Evolutionary conservation across 495 filamentous ascomycete species (phyloP).

Genomic region (Penicillium arizonense): DNA sequence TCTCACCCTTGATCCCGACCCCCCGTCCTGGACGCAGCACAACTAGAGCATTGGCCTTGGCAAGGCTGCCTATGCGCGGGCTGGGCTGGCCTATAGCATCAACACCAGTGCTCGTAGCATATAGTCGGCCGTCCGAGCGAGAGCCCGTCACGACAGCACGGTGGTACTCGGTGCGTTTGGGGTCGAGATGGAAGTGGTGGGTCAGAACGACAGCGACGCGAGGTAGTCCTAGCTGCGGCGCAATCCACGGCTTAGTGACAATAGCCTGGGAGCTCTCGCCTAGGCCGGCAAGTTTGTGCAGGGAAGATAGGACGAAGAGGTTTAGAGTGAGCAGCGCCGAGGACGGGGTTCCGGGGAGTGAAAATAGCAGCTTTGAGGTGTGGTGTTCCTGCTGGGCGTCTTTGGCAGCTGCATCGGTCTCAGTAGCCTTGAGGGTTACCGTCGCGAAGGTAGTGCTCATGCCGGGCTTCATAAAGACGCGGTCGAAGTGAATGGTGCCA

Average conservation of each 20-base stretch:
- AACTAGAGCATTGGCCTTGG: constrained; percentile 81
- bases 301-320: constrained; percentile 84
- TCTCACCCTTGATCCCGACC: constrained; percentile 49
- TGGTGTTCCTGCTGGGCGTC: constrained; percentile 52
- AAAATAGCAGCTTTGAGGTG: constrained; percentile 73
- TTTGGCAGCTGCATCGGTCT: not conserved
- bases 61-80: constrained; percentile 82
- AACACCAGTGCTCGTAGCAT: constrained; percentile 80
- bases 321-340: constrained; percentile 90
- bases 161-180: constrained; percentile 81
- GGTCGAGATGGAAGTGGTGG: constrained; percentile 71
- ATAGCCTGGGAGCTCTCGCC: constrained; percentile 28
- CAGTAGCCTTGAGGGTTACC: constrained; percentile 55
- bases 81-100: constrained; percentile 67
- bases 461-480: constrained; percentile 96
- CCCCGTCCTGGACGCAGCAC: constrained; percentile 63
- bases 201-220: constrained; percentile 67
- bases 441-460: constrained; percentile 98
- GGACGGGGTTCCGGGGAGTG: constrained; percentile 90
- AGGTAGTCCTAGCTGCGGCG: constrained; percentile 61
- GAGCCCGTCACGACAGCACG: constrained; percentile 64
- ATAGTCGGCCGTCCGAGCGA: constrained; percentile 62
- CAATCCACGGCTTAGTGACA: constrained; percentile 18
- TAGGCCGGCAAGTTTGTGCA: constrained; percentile 64
- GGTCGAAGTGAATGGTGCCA: constrained; percentile 94